A percentile compares a stretch with the other conserved stretches of the same genome.
These are phyloP conservation scores for Perkinsus chesapeaki DNA, from an alignment of 169 alveolate genomes.

Conservation along the genomic window DNA sequence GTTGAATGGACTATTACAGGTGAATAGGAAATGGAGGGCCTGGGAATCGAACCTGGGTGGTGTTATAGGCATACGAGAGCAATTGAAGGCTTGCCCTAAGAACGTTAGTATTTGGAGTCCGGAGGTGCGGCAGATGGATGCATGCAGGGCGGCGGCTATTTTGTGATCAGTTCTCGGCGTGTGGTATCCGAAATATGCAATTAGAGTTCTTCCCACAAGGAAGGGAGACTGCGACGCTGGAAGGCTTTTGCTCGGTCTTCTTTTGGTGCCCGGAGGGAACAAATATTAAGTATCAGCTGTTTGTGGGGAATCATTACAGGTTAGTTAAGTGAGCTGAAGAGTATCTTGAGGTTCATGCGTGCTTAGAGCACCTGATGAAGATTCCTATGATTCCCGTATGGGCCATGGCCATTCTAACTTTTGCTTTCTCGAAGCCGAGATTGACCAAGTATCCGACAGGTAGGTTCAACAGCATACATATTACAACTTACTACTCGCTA, in stretches of 20 bases:
- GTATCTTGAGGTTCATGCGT: neutral
- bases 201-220: constrained; percentile 13
- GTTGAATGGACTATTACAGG: constrained; percentile 17
- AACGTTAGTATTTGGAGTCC: constrained; percentile 14
- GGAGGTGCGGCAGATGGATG: neutral
- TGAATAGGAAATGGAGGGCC: neutral
- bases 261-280: constrained; percentile 15
- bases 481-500: too few species aligned
- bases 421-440: constrained; percentile 13
- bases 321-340: neutral
- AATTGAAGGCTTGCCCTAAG: neutral
- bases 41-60: neutral
- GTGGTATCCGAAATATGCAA: constrained; percentile 8
- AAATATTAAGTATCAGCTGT: constrained; percentile 11
- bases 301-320: constrained; percentile 11
- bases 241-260: constrained; percentile 10
- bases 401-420: constrained; percentile 16
- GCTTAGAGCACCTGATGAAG: constrained; percentile 14
- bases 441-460: neutral
- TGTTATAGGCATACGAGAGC: neutral
- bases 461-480: too few species aligned
- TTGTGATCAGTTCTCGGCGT: neutral
- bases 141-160: neutral
- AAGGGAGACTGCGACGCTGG: constrained; percentile 4
- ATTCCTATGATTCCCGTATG: constrained; percentile 13